These are phyloP conservation scores for Capsella rubella DNA, from an alignment of 441 rosid species.

Conservation along the genomic window DNA sequence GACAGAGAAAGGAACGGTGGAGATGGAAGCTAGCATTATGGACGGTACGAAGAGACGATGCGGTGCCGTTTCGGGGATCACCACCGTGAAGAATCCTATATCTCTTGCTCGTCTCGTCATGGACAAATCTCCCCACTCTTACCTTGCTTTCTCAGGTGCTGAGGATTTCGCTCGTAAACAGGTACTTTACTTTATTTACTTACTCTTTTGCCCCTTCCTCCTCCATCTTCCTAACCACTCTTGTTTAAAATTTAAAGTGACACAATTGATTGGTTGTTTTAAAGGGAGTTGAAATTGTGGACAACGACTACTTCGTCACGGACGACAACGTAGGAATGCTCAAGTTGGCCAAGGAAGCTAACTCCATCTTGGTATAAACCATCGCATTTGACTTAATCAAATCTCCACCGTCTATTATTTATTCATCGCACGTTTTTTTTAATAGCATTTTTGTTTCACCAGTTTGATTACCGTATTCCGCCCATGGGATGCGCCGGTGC, in stretches of 20 bases:
- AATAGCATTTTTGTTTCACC: not conserved
- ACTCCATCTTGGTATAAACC: conserved; percentile 73
- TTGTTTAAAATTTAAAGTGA: not conserved
- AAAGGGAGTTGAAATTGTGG: conserved; percentile 82
- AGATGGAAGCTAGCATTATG: conserved; percentile 99
- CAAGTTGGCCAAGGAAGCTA: conserved; percentile 83
- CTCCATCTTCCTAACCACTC: conserved; percentile 18
- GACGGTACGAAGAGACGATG: conserved; percentile 84
- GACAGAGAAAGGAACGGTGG: conserved; percentile 84
- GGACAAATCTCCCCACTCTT: conserved; percentile 97
- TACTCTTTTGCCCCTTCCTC: conserved; percentile 22
- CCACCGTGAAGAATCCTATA: conserved; percentile 85
- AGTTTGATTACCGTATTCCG: conserved; percentile 89
- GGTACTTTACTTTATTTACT: conserved; percentile 41
- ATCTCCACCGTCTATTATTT: conserved; percentile 40
- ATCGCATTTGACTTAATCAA: not conserved
- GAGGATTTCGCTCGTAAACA: conserved; percentile 87
- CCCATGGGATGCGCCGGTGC: conserved; percentile 65
- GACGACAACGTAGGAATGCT: conserved; percentile 88
- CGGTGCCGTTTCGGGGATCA: conserved; percentile 90
- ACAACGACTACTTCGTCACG: conserved; percentile 80
- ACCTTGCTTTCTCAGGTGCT: conserved; percentile 86
- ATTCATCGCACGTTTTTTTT: conserved; percentile 2
- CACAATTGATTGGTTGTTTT: not conserved
- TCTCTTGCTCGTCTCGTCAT: conserved; percentile 93